Evolutionary conservation across 2,329 filamentous ascomycete species (phyloP), one percentile per base, ranked within the genome.

Genomic region (Paraphaeosphaeria sporulosa): DNA sequence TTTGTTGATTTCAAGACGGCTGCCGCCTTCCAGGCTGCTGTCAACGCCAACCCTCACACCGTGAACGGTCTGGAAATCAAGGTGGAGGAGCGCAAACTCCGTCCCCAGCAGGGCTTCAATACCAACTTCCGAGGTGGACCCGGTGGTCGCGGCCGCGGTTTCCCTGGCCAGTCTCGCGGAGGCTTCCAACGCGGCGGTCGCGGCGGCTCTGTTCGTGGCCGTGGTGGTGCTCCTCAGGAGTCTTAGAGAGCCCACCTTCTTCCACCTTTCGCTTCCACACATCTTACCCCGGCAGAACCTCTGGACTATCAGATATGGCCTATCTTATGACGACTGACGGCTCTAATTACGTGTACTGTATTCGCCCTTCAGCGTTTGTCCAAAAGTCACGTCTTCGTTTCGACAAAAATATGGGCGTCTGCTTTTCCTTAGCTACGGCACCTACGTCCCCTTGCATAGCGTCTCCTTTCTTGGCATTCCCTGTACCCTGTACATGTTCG

Each of bases 1-100:
- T 98, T 98, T 75, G 92, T 97, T 61, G 95, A 99, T 78, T 99
- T 95, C 79, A 90, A 89, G 74, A 91, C 90, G 49, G 76, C 87
- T 23, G 88, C 93, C 57, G 93, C 88, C 49, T 97, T 96, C 81
- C 87, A 92, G 77, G 90, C 91, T 64, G 95, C 95, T 46, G 85
- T 92, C 40, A 87, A 87, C 62, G 90, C 90, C 69, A 98, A 96
- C 82, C 94, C 94, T 38, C 93, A 96, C 81, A 86, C 86, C 47
- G 87, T 99, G 64, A 92, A 90, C 70, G 90, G 89, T 68, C 90
- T 97, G 79, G 89, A 87, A 72, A 90, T 99, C 70, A 85, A 87
- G 63, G 91, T 99, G 58, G 95, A 98, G 81, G 92, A 94, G 76
- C 93, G 95, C 64, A 92, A 93, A 67, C 87, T 90, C 46, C 78